phyloP scores from a whole-genome alignment of 306 rosid genomes.

The Rosa multiflora region DNA sequence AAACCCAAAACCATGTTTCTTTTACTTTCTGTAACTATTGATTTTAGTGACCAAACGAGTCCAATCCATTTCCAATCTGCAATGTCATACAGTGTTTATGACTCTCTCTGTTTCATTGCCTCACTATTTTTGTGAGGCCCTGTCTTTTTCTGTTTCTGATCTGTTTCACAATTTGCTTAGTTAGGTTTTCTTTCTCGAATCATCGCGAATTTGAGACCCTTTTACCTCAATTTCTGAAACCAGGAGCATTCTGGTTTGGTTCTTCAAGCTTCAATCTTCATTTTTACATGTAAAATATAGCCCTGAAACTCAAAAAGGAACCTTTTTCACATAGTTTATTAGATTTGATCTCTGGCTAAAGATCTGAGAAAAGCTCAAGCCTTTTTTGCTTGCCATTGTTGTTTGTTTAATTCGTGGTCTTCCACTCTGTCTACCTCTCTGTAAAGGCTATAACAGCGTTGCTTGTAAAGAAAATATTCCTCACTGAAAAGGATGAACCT shows the following conservation, averaged over 20 bases:
- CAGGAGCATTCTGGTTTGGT: neutral
- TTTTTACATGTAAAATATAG: neutral
- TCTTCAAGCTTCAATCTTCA: neutral
- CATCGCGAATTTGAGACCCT: neutral
- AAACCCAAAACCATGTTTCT: neutral
- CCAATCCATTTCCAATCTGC: conserved; percentile 23
- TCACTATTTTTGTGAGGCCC: conserved; percentile 14
- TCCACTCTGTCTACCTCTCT: conserved; percentile 37
- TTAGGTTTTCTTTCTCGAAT: neutral
- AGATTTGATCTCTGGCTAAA: conserved; percentile 29
- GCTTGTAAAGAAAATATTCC: conserved; percentile 31
- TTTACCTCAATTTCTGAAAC: neutral
- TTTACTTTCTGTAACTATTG: neutral
- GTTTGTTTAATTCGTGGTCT: conserved; percentile 19
- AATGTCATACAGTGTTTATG: conserved; percentile 32
- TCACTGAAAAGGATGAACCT: conserved; percentile 41
- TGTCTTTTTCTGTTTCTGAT: conserved; percentile 1
- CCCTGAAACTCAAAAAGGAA: conserved; percentile 20
- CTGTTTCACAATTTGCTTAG: neutral
- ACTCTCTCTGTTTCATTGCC: conserved; percentile 4
- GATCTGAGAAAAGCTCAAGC: conserved; percentile 20
- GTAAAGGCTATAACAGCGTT: conserved; percentile 38
- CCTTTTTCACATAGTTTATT: conserved; percentile 24
- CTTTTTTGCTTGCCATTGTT: conserved; percentile 19
- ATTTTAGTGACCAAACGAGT: conserved; percentile 1